A percentile compares a stretch with the other conserved stretches of the same genome.
Conservation (phyloP, 768 basidiomycete genomes). For the Arthromyces matolae region DNA sequence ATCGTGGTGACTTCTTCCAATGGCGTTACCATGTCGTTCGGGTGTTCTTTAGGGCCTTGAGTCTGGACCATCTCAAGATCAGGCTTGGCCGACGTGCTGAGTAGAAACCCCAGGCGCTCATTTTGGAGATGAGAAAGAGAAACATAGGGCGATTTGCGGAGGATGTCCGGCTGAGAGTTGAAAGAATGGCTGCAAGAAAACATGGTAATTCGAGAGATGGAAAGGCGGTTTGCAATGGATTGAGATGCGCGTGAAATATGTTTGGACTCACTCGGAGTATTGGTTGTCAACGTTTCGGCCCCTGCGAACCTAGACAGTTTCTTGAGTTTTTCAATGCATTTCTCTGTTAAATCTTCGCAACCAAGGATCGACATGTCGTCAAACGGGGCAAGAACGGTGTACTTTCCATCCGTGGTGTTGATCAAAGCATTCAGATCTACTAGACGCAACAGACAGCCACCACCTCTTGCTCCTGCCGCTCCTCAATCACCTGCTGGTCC, state of each 20-base stretch:
- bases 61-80: conserved; percentile 81
- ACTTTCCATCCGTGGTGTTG: conserved; percentile 62
- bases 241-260: neutral
- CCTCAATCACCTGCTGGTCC: no score
- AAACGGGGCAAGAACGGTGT: conserved; percentile 88
- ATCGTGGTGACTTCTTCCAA: no score
- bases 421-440: conserved; percentile 69
- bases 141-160: conserved; percentile 62
- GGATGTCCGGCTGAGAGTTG: conserved; percentile 75
- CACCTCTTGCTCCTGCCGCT: no score
- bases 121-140: conserved; percentile 89
- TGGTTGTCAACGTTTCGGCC: conserved; percentile 72
- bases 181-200: conserved; percentile 88
- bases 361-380: conserved; percentile 71
- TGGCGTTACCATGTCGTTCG: no score
- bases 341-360: conserved; percentile 53
- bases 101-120: conserved; percentile 74
- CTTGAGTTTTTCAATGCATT: conserved; percentile 66
- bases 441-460: conserved; percentile 78
- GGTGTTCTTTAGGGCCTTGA: no score
- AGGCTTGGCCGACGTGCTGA: conserved; percentile 69
- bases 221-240: conserved; percentile 76
- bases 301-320: conserved; percentile 78
- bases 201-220: conserved; percentile 83
- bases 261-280: conserved; percentile 70